Evolutionary conservation across 2,329 filamentous ascomycete species (phyloP).

Genomic region (Pestalotiopsis sp.): DNA sequence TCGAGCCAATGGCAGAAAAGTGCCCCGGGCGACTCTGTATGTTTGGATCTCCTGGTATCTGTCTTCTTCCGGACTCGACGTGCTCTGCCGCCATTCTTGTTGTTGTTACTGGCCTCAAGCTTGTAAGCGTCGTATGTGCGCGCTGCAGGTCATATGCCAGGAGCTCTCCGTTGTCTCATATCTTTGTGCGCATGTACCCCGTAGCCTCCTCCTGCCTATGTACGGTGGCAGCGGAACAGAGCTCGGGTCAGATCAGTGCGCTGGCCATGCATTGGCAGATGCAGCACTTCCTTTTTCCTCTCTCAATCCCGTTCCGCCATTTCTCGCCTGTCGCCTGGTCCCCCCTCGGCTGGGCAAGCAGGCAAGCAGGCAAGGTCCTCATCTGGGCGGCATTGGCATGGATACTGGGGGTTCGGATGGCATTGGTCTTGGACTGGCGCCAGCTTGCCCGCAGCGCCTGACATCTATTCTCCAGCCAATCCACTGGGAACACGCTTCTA

Average conservation of each 20-base stretch:
- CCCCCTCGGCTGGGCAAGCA: neutral
- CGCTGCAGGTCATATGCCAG: neutral
- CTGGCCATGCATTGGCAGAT: conserved; percentile 9
- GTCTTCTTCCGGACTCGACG: neutral
- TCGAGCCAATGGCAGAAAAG: neutral
- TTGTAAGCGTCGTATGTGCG: neutral
- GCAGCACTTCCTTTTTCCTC: neutral
- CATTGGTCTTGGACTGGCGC: conserved; percentile 2
- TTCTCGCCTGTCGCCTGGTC: neutral
- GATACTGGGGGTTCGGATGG: neutral
- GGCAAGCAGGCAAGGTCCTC: neutral
- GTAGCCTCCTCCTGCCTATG: neutral
- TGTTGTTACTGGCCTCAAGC: neutral
- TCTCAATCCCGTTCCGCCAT: neutral
- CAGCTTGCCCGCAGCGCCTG: conserved; percentile 14
- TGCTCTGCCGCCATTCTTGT: neutral
- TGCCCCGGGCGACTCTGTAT: neutral
- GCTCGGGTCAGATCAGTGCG: conserved; percentile 2
- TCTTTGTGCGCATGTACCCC: neutral
- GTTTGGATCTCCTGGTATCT: neutral
- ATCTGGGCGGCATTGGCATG: neutral
- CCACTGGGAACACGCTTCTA: conserved; percentile 32
- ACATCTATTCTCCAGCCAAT: conserved; percentile 23
- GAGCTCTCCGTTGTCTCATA: neutral
- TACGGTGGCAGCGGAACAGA: neutral